These are phyloP conservation scores for Aspergillaceae sp. DNA, from an alignment of 2,329 filamentous ascomycete species.

Conservation along the genomic window DNA sequence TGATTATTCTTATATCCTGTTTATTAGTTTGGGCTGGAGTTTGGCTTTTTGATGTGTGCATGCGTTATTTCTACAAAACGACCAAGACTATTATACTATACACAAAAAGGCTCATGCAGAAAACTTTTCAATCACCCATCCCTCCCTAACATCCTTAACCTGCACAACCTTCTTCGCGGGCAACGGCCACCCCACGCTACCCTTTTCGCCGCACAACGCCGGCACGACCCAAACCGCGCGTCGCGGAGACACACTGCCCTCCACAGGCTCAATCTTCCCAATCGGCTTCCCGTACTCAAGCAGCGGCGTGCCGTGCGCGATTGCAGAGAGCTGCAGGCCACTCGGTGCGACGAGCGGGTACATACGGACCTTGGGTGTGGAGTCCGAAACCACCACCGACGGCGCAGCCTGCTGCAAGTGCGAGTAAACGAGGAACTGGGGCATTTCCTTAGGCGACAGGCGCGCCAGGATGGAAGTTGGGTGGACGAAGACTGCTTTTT, in stretches of 20 bases:
- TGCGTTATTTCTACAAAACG: not conserved
- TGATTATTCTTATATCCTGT: not conserved
- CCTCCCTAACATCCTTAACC: conserved; percentile 60
- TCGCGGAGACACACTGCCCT: conserved; percentile 36
- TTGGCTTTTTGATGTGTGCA: conserved; percentile 1
- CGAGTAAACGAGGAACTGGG: conserved; percentile 78
- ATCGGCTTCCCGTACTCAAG: conserved; percentile 82
- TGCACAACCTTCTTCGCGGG: conserved; percentile 79
- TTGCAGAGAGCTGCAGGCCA: conserved; percentile 62
- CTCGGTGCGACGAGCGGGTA: conserved; percentile 74
- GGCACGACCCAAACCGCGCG: conserved; percentile 80
- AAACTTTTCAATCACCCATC: conserved; percentile 63
- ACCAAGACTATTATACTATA: conserved; percentile 2
- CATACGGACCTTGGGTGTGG: conserved; percentile 69
- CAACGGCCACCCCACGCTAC: conserved; percentile 71
- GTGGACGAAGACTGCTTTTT: conserved; percentile 75
- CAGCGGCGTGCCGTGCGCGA: conserved; percentile 78
- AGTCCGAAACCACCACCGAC: conserved; percentile 43
- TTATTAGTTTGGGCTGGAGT: not conserved
- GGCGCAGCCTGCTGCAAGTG: conserved; percentile 65
- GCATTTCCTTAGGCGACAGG: conserved; percentile 62
- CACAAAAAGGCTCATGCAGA: conserved; percentile 15
- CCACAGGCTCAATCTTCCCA: conserved; percentile 59
- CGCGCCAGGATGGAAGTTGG: conserved; percentile 72
- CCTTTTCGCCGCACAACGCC: conserved; percentile 60